phyloP scores from a whole-genome alignment of 352 stramenopile species.

The Globisporangium mamillatum region DNA sequence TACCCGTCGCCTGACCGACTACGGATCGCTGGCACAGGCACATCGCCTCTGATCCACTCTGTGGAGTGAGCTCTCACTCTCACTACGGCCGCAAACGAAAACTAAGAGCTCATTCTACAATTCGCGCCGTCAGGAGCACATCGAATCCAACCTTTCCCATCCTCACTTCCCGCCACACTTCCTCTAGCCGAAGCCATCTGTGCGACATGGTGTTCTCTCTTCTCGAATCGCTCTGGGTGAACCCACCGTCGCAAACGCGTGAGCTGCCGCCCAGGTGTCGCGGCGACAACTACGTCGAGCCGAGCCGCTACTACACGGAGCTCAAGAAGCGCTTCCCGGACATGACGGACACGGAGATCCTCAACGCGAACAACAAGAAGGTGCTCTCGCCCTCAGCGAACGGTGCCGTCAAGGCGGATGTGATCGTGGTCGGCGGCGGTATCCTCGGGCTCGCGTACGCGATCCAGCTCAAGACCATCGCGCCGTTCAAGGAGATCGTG shows the following conservation, averaged over 20 bases:
- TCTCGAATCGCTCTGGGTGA: not conserved
- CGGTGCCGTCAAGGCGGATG: not conserved
- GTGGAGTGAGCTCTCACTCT: not conserved
- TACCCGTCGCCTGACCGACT: not conserved
- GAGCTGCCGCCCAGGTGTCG: not conserved
- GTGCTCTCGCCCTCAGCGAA: not conserved
- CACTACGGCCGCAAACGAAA: not conserved
- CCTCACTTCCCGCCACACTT: not conserved
- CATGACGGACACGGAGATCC: slow-evolving; percentile 1
- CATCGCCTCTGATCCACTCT: not conserved
- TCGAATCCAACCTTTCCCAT: not conserved
- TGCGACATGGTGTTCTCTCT: not conserved
- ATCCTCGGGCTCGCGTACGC: not conserved
- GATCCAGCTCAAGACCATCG: slow-evolving; percentile 5
- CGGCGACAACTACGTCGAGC: not conserved
- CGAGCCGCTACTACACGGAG: slow-evolving; percentile 1
- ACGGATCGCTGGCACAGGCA: not conserved
- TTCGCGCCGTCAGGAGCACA: not conserved
- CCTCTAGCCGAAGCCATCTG: not conserved
- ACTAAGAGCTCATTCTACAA: not conserved
- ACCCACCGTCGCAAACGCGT: not conserved
- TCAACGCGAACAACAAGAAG: slow-evolving; percentile 7
- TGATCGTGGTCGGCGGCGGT: slow-evolving; percentile 2
- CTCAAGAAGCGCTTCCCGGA: not conserved
- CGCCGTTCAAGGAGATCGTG: slow-evolving; percentile 5